Conservation (phyloP, 306 rosid species). For the Betula pendula region DNA sequence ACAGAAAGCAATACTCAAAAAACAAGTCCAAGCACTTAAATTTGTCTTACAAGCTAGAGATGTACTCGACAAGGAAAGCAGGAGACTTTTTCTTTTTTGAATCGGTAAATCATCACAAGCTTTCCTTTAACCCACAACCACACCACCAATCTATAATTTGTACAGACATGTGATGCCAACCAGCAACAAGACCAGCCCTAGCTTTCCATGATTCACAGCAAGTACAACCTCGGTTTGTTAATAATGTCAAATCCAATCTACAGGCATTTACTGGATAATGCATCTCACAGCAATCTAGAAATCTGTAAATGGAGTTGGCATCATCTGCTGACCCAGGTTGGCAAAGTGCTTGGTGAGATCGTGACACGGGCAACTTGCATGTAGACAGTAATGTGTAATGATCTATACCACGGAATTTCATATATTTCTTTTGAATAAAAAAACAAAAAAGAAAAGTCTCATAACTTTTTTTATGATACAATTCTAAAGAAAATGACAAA, state of each 20-base stretch:
- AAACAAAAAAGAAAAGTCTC: constrained; percentile 3
- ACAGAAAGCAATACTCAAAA: neutral
- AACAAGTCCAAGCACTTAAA: neutral
- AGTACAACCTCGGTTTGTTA: constrained; percentile 3
- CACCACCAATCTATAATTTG: neutral
- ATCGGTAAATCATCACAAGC: neutral
- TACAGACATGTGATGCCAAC: neutral
- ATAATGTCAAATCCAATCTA: neutral
- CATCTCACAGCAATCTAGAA: constrained; percentile 19
- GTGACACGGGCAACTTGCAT: neutral
- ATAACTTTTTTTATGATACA: constrained; percentile 17
- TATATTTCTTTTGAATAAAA: neutral
- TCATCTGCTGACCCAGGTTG: constrained; percentile 21
- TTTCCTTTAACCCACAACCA: neutral
- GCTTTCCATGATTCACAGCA: neutral
- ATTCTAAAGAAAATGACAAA: constrained; percentile 7
- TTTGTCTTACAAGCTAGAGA: neutral
- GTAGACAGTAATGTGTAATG: neutral
- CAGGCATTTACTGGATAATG: constrained; percentile 22
- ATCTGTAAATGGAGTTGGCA: neutral
- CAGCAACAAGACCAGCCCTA: neutral
- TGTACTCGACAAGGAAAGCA: neutral
- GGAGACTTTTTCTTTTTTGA: neutral
- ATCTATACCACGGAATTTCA: neutral
- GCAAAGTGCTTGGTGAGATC: constrained; percentile 16